Percentiles rank a stretch among this genome's conserved stretches.
Conservation (phyloP, 768 basidiomycete species). For the Leccinellum albellum region DNA sequence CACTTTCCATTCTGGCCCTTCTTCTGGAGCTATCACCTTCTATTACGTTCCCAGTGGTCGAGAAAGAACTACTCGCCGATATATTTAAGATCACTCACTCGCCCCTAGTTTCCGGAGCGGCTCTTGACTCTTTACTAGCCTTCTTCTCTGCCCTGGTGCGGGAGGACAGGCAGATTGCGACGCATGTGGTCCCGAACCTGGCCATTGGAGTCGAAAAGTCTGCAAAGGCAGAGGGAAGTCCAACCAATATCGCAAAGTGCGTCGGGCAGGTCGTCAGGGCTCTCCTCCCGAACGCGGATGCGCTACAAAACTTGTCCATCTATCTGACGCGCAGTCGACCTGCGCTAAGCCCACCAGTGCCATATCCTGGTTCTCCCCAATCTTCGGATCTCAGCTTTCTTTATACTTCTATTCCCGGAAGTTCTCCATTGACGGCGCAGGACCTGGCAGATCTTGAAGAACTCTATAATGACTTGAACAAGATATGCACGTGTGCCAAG, state of each 20-base stretch:
- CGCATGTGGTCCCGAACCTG: constrained; percentile 75
- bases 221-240: constrained; percentile 49
- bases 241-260: constrained; percentile 77
- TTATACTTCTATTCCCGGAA: constrained; percentile 15
- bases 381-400: constrained; percentile 58
- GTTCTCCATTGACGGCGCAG: constrained; percentile 39
- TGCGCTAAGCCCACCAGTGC: constrained; percentile 32
- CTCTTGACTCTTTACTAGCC: constrained; percentile 74
- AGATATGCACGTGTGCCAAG: constrained; percentile 62
- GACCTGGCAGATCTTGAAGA: constrained; percentile 61
- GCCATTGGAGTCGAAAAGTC: constrained; percentile 65
- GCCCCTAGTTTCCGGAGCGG: constrained; percentile 68
- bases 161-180: constrained; percentile 79
- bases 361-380: constrained; percentile 68
- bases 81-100: constrained; percentile 75
- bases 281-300: constrained; percentile 57
- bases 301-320: constrained; percentile 60
- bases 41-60: constrained; percentile 71
- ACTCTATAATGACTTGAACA: constrained; percentile 56
- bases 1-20: constrained; percentile 60
- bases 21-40: constrained; percentile 65
- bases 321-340: constrained; percentile 48
- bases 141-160: constrained; percentile 83
- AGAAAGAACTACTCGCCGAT: constrained; percentile 60
- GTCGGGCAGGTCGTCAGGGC: constrained; percentile 81